Evolutionary conservation across 164 flowering plant species (phyloP).

Genomic region (Vitis riparia): DNA sequence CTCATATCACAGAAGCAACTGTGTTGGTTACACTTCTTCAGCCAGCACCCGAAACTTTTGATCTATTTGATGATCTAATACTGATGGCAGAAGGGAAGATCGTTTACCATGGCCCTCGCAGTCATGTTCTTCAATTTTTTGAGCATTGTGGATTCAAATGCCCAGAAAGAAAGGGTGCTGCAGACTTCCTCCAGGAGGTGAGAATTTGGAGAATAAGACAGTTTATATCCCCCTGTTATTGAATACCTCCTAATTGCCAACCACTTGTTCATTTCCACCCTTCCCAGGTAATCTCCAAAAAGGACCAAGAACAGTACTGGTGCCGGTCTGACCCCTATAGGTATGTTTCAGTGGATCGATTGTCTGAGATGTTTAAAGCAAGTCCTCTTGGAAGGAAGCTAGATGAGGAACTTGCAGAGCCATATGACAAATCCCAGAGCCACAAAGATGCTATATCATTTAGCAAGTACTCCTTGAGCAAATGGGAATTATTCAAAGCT

Average conservation of each 20-base stretch:
- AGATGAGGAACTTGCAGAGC: slow-evolving; percentile 34
- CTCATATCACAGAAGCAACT: slow-evolving; percentile 60
- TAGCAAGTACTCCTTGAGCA: slow-evolving; percentile 33
- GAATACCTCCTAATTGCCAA: not conserved
- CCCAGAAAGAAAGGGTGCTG: slow-evolving; percentile 67
- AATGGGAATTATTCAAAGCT: slow-evolving; percentile 53
- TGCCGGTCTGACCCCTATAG: slow-evolving; percentile 33
- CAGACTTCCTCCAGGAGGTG: slow-evolving; percentile 76
- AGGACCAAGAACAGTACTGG: slow-evolving; percentile 71
- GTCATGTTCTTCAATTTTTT: slow-evolving; percentile 38
- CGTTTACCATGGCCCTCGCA: slow-evolving; percentile 72
- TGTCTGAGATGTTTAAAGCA: slow-evolving; percentile 35
- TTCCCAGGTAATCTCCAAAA: slow-evolving; percentile 56
- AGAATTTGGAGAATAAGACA: not conserved
- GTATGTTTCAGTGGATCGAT: slow-evolving; percentile 42
- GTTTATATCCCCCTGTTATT: not conserved
- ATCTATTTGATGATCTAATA: slow-evolving; percentile 76
- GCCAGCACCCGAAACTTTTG: slow-evolving; percentile 72
- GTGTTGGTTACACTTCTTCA: slow-evolving; percentile 62
- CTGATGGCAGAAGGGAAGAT: slow-evolving; percentile 69
- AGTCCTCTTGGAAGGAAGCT: slow-evolving; percentile 30
- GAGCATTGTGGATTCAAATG: slow-evolving; percentile 64
- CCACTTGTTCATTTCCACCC: not conserved
- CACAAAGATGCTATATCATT: slow-evolving; percentile 36
- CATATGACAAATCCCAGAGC: slow-evolving; percentile 36